A percentile compares a stretch with the other conserved stretches of the same genome.
phyloP scores from a whole-genome alignment of 2,329 filamentous ascomycete species.

The Tolypocladium paradoxum region DNA sequence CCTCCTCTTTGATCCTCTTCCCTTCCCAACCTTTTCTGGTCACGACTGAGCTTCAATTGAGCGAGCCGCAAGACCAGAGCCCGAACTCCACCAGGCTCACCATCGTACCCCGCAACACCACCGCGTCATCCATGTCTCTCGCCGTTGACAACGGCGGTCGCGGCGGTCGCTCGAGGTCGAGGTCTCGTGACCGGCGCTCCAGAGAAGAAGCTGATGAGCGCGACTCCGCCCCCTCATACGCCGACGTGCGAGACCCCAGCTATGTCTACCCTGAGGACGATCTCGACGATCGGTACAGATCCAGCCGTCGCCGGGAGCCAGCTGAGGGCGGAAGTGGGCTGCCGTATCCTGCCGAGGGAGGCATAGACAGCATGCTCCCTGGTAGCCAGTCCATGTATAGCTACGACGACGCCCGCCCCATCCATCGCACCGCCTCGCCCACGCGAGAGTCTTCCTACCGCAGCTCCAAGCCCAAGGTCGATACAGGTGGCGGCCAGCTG shows the following conservation, averaged over 20 bases:
- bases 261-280: slow-evolving; percentile 31
- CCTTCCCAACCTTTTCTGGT: background rate
- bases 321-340: slow-evolving; percentile 20
- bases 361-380: slow-evolving; percentile 25
- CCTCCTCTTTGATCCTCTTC: background rate
- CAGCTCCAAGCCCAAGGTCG: slow-evolving; percentile 23
- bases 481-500: slow-evolving; percentile 9
- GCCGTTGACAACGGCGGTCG: slow-evolving; percentile 33
- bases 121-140: slow-evolving; percentile 39
- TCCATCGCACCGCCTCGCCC: slow-evolving; percentile 24
- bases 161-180: slow-evolving; percentile 37
- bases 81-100: background rate
- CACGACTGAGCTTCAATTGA: background rate
- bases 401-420: slow-evolving; percentile 25
- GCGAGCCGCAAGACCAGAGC: background rate
- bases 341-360: slow-evolving; percentile 28
- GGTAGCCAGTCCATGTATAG: slow-evolving; percentile 25
- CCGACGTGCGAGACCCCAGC: slow-evolving; percentile 32
- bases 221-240: slow-evolving; percentile 17
- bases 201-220: slow-evolving; percentile 18
- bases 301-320: slow-evolving; percentile 19
- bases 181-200: slow-evolving; percentile 25
- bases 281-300: slow-evolving; percentile 25
- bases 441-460: slow-evolving; percentile 23
- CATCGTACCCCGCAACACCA: background rate